A percentile compares a stretch with the other conserved stretches of the same genome.
Evolutionary conservation across 2,329 filamentous ascomycete species (phyloP).

Genomic region (Fusarium falciforme): DNA sequence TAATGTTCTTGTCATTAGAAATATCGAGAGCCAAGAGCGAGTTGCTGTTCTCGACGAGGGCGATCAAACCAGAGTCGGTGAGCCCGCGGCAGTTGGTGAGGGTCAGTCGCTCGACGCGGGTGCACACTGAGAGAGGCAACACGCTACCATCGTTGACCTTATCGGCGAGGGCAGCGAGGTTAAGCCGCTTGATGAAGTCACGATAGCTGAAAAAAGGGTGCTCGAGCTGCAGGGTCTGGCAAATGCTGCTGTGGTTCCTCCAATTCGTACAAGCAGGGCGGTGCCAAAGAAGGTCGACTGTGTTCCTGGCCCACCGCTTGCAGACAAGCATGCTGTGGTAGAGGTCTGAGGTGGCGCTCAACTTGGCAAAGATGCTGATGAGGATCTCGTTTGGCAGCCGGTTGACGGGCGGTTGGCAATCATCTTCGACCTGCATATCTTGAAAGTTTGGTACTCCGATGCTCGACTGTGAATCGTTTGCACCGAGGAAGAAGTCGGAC

Average conservation of each 20-base stretch:
- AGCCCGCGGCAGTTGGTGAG: slow-evolving; percentile 89
- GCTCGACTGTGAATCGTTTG: slow-evolving; percentile 94
- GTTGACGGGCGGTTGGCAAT: slow-evolving; percentile 81
- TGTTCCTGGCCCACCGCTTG: slow-evolving; percentile 91
- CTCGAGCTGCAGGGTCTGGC: slow-evolving; percentile 76
- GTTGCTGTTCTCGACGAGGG: slow-evolving; percentile 81
- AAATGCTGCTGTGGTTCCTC: slow-evolving; percentile 83
- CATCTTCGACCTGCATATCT: slow-evolving; percentile 77
- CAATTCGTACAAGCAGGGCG: slow-evolving; percentile 90
- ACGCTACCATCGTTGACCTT: slow-evolving; percentile 91
- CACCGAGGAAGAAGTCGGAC: slow-evolving; percentile 89
- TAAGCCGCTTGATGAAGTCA: slow-evolving; percentile 91
- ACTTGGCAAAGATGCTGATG: slow-evolving; percentile 89
- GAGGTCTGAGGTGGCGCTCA: slow-evolving; percentile 80
- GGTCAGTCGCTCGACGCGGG: slow-evolving; percentile 90
- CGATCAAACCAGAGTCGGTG: slow-evolving; percentile 84
- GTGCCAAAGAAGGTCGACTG: slow-evolving; percentile 95
- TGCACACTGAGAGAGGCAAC: slow-evolving; percentile 83
- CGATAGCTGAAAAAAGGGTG: slow-evolving; percentile 90
- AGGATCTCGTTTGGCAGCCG: slow-evolving; percentile 93
- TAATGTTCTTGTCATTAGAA: slow-evolving; percentile 85
- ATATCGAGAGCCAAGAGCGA: slow-evolving; percentile 91
- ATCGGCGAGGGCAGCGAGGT: slow-evolving; percentile 81
- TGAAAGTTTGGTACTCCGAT: slow-evolving; percentile 83
- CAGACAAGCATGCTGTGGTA: slow-evolving; percentile 94